These are phyloP conservation scores for Dothideomycetes sp. DNA, from an alignment of 2,329 filamentous ascomycete species.

Conservation along the genomic window DNA sequence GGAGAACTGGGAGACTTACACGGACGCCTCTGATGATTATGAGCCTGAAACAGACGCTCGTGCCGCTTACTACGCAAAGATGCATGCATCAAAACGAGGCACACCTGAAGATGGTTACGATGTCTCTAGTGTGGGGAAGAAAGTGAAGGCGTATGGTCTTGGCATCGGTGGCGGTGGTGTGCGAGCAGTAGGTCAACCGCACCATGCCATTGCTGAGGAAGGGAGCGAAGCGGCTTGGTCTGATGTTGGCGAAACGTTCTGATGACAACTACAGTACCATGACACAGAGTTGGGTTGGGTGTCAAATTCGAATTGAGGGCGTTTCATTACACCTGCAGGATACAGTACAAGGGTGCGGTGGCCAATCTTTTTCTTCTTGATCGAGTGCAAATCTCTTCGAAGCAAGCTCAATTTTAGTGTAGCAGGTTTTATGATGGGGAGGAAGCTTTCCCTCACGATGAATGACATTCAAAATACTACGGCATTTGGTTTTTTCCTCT, in stretches of 20 bases:
- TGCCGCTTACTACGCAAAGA: conserved; percentile 70
- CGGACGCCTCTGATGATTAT: conserved; percentile 43
- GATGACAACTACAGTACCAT: conserved; percentile 12
- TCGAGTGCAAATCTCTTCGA: too few species aligned
- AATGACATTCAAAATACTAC: too few species aligned
- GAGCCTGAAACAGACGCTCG: conserved; percentile 56
- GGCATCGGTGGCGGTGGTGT: conserved; percentile 10
- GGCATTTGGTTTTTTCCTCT: too few species aligned
- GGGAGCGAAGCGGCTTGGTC: conserved; percentile 24
- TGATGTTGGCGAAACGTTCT: conserved; percentile 24
- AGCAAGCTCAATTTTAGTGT: too few species aligned
- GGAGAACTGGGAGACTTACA: conserved; percentile 97
- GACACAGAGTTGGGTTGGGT: too few species aligned
- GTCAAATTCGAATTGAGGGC: too few species aligned
- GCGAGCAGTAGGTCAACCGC: conserved; percentile 16
- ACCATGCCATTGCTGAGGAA: conserved; percentile 16
- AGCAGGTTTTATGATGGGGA: too few species aligned
- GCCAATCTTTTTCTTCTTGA: too few species aligned
- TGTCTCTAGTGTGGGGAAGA: conserved; percentile 18
- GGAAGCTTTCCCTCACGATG: too few species aligned
- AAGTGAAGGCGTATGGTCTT: conserved; percentile 13
- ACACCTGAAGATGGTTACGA: conserved; percentile 26
- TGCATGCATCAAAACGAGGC: conserved; percentile 50
- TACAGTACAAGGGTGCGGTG: too few species aligned
- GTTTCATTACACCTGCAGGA: not conserved